Base-by-base conservation (phyloP, 495 filamentous ascomycete species). In the Penicillium arizonense region DNA sequence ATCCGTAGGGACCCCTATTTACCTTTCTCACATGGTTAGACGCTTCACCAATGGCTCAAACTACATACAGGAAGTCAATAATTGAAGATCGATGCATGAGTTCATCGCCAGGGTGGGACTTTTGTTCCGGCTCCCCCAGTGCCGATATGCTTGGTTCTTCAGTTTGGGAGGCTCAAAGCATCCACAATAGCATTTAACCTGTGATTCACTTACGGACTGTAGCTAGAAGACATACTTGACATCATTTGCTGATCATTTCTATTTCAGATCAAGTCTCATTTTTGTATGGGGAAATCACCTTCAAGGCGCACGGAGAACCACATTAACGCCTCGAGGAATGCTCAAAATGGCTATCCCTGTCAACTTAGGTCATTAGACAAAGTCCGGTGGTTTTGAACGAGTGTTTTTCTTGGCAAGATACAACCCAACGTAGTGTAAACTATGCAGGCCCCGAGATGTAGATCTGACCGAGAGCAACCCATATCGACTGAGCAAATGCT, bases 261-360 rank as follows among this genome's bases (percentile, higher is more conserved):
- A 8, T 8, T 30, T 10, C 28, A 30, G 28, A 30, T 30, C 28
- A 30, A 30, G 28, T 30, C 8, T 10, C 28, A 30, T 30, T 30
- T 39, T 14, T 4, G 18, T 30, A 39, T 4, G 8, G 12, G 5
- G 26, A 18, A 11, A n/a, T 37, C 33, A 37, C 6, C 11, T 47
- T 16, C 10, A 11, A 16, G 11, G 45, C 3, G n/a, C 35, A 14
- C 46, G 23, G 34, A 37, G 35, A 20, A 13, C 7, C 9, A 30
- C 6, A 5, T 30, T 30, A 32, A 38, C 16, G 16, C 35, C 33
- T 23, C 14, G 9, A 48, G 35, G 46, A 48, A 48, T 48, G 46
- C 34, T 47, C 34, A 13, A 47, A n/a, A 35, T 34, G n/a, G 32
- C 13, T 39, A 48, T 30, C 46, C 46, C 46, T 48, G 35, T 30